Base-by-base conservation (phyloP, 2,329 filamentous ascomycete species). In the Tympanopsis confertula region DNA sequence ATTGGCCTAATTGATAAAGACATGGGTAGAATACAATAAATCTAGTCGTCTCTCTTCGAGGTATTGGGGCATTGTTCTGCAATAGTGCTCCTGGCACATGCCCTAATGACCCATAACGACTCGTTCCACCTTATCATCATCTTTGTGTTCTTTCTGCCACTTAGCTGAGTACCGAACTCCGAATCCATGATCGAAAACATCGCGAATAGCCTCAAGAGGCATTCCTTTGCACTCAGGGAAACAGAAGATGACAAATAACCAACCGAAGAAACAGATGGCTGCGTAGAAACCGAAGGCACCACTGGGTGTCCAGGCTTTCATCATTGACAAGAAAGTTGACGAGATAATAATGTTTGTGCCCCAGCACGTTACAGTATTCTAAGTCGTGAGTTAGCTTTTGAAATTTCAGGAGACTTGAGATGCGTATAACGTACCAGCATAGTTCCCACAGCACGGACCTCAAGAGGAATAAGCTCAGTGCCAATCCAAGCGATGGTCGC, bases 211-310 rank as follows among this genome's bases (percentile, higher is more conserved):
- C 45, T 71, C 69, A 4, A 71, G 48, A 14, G 66, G 60, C 56
- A 71, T 61, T 5, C 66, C 66, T 38, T 66, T 63, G 5, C 65
- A 63, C 42, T 70, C 63, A 2, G 66, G 65, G 42, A 66, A 69
- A 40, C 50, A 64, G 47, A 66, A 61, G 24, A 60, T 53, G 13
- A 67, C 54, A 36, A 62, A 59, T 4, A 68, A 37, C 49, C 59
- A 67, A 13, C 65, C 63, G 19, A 65, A 42, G 39, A 63, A 58
- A 43, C 63, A 66, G 18, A 68, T 61, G 0, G 51, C 62, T 1
- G 62, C 60, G 39, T 68, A 69, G 48, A 68, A 68, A 1, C 63
- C 63, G 39, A 68, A 69, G 0, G 64, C 58, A 3, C 65, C 64
- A 3, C 54, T 59, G 0, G 63, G 63, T 1, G 63, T 67, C 38